These are phyloP conservation scores for Eucalyptus dawsonii DNA, from an alignment of 345 rosid genomes.

Conservation along the genomic window DNA sequence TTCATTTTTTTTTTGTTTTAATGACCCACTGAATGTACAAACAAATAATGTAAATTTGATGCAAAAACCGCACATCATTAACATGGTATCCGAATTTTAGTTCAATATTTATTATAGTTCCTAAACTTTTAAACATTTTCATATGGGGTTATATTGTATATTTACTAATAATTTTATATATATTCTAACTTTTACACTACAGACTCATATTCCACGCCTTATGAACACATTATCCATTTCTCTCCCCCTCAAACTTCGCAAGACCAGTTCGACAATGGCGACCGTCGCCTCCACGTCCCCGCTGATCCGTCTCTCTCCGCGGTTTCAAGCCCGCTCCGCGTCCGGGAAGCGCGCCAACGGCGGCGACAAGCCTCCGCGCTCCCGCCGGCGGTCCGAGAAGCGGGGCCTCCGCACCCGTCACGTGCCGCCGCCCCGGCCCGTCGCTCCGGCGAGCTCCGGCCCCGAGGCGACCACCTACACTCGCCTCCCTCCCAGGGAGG, in stretches of 20 bases:
- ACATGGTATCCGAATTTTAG: no score
- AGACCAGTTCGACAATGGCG: neutral
- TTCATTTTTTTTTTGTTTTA: no score
- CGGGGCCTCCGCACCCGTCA: conserved; percentile 13
- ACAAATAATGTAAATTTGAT: neutral
- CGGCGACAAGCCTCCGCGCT: conserved; percentile 1
- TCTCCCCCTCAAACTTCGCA: neutral
- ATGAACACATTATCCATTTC: neutral
- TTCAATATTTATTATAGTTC: neutral
- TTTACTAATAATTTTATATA: neutral
- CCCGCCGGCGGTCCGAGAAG: neutral
- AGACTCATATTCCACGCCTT: neutral
- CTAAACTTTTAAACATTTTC: neutral
- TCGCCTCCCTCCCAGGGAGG: conserved; percentile 77
- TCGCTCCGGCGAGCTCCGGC: conserved; percentile 7
- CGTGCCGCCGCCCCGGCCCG: conserved; percentile 19
- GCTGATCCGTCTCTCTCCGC: conserved; percentile 19
- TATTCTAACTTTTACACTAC: no score
- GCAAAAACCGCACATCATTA: neutral
- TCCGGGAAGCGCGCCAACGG: conserved; percentile 1
- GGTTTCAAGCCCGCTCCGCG: conserved; percentile 34
- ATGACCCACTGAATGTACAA: neutral
- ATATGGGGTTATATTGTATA: neutral
- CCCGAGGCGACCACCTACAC: conserved; percentile 78
- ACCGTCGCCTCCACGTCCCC: neutral